phyloP scores from a whole-genome alignment of 495 filamentous ascomycete genomes.

The Penicillium lividum region DNA sequence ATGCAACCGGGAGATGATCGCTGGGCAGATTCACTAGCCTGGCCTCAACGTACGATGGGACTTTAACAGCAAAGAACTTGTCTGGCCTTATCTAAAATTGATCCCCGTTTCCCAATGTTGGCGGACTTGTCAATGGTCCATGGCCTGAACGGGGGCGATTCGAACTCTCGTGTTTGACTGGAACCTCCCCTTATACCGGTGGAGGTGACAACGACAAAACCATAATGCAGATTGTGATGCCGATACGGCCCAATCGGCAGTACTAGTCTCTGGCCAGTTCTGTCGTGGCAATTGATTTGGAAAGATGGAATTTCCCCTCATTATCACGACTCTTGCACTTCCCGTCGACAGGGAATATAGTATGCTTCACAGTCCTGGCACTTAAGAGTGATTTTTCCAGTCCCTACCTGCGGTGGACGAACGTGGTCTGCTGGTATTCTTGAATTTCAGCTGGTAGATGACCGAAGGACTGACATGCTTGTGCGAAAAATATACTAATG shows the following conservation, averaged over 20 bases:
- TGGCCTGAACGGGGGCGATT: not conserved
- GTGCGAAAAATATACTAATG: too few species aligned
- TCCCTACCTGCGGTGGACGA: too few species aligned
- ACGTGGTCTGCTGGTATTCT: too few species aligned
- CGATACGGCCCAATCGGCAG: not conserved
- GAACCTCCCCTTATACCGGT: not conserved
- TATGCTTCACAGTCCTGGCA: too few species aligned
- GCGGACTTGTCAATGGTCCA: not conserved
- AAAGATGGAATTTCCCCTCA: not conserved
- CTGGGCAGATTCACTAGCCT: conserved; percentile 28
- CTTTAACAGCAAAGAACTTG: not conserved
- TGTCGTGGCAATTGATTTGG: not conserved
- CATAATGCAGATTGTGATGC: not conserved
- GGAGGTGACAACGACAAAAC: not conserved
- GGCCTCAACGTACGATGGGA: conserved; percentile 21
- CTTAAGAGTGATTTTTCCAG: too few species aligned
- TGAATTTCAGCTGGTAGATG: too few species aligned
- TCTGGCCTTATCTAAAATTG: not conserved
- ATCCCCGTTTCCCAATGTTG: not conserved
- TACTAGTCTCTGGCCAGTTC: not conserved
- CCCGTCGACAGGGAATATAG: too few species aligned
- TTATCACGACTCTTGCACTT: too few species aligned
- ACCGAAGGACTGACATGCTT: too few species aligned
- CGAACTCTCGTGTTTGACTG: not conserved
- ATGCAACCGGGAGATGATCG: conserved; percentile 11